Conservation (phyloP, 805 yeast species). For the Wickerhamiella nectarea region DNA sequence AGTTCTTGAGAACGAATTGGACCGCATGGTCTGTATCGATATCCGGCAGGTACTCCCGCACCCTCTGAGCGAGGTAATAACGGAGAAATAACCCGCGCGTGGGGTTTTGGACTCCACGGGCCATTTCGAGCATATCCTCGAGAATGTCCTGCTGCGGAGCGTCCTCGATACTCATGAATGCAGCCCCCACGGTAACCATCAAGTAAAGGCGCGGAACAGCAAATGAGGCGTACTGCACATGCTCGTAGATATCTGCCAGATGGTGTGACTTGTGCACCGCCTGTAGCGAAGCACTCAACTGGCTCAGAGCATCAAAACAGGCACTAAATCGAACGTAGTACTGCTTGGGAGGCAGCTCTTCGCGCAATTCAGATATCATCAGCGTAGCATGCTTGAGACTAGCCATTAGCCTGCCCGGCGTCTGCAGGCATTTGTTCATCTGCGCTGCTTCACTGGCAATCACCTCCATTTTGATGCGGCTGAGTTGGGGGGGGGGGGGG, state of each 20-base stretch:
- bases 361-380: conserved; percentile 68
- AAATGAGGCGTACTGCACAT: conserved; percentile 87
- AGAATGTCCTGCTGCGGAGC: conserved; percentile 76
- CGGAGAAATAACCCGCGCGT: conserved; percentile 80
- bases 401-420: conserved; percentile 61
- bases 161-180: conserved; percentile 62
- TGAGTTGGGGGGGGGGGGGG: neutral
- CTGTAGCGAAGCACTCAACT: conserved; percentile 48
- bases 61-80: conserved; percentile 75
- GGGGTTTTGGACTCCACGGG: conserved; percentile 93
- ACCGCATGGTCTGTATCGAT: conserved; percentile 43
- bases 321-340: conserved; percentile 84
- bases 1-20: conserved; percentile 68
- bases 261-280: conserved; percentile 58
- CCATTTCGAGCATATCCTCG: conserved; percentile 96
- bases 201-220: conserved; percentile 82
- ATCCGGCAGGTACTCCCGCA: conserved; percentile 48
- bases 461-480: neutral
- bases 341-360: conserved; percentile 69
- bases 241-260: conserved; percentile 79
- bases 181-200: conserved; percentile 91
- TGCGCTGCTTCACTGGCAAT: conserved; percentile 58
- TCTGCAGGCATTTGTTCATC: conserved; percentile 65
- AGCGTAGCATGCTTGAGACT: conserved; percentile 79
- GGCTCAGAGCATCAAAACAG: conserved; percentile 68